Percentiles rank a stretch among this genome's conserved stretches.
Conservation (phyloP, 345 rosid species). For the Cardamine occulta region DNA sequence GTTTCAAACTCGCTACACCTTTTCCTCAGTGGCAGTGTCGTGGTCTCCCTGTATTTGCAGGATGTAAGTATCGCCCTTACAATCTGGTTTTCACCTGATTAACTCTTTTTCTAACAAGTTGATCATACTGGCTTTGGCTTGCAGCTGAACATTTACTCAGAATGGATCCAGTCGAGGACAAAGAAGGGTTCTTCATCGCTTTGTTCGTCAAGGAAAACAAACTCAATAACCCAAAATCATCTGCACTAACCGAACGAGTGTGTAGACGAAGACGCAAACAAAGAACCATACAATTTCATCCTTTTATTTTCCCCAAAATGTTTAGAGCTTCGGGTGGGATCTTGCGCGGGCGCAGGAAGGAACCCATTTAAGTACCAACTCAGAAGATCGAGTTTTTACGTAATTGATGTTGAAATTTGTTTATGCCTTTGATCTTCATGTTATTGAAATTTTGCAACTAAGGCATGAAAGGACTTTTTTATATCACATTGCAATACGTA, state of each 20-base stretch:
- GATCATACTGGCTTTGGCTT: constrained; percentile 49
- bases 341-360: constrained; percentile 11
- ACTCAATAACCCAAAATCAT: not conserved
- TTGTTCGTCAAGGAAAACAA: constrained; percentile 51
- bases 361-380: constrained; percentile 17
- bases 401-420: not conserved
- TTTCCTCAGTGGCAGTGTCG: constrained; percentile 79
- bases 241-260: constrained; percentile 19
- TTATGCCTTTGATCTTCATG: constrained; percentile 18
- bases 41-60: constrained; percentile 71
- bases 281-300: not conserved
- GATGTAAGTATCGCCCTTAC: constrained; percentile 51
- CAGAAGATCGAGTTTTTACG: not conserved
- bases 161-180: constrained; percentile 54
- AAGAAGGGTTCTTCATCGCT: constrained; percentile 89
- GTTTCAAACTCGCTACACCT: constrained; percentile 68
- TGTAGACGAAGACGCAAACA: constrained; percentile 5
- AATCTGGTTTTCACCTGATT: constrained; percentile 15
- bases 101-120: constrained; percentile 41
- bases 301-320: constrained; percentile 38
- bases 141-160: constrained; percentile 46
- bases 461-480: not conserved
- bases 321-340: constrained; percentile 34
- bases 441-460: constrained; percentile 14
- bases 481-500: not conserved